These are phyloP conservation scores for Paspalum vaginatum DNA, from an alignment of 176 grass and related monocot genomes.

Conservation along the genomic window DNA sequence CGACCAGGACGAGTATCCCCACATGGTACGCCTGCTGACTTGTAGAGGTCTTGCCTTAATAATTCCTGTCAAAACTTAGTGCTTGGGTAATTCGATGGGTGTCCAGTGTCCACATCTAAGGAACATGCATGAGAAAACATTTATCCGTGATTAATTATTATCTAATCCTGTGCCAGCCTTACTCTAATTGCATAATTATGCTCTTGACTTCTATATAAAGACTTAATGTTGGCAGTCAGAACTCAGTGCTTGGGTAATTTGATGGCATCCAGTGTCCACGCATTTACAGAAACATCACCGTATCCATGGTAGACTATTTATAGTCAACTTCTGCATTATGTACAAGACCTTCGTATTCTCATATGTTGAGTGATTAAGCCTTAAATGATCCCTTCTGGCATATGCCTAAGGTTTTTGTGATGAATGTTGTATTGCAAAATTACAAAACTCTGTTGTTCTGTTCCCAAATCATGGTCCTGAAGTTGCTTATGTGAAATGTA, in stretches of 20 bases:
- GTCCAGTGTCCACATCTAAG: neutral
- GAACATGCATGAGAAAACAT: neutral
- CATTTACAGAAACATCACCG: neutral
- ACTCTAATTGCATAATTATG: neutral
- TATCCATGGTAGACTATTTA: too few relatives aligned
- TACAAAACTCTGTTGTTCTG: neutral
- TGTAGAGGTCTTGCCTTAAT: neutral
- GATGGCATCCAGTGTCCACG: neutral
- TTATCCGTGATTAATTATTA: neutral
- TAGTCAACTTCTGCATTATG: too few relatives aligned
- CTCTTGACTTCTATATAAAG: neutral
- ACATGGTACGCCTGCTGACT: conserved; percentile 61
- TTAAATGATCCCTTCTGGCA: neutral
- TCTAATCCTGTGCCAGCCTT: neutral
- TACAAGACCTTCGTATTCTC: too few relatives aligned
- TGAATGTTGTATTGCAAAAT: neutral
- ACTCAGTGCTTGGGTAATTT: neutral
- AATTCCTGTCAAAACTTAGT: neutral
- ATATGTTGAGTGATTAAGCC: too few relatives aligned
- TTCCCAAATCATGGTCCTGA: neutral
- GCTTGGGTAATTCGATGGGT: neutral
- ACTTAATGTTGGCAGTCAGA: neutral
- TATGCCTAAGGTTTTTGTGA: neutral
- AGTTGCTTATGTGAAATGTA: neutral
- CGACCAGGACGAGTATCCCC: conserved; percentile 82